A percentile compares a stretch with the other conserved stretches of the same genome.
Evolutionary conservation across 768 basidiomycete species (phyloP).

Genomic region (Lactarius trivialis): DNA sequence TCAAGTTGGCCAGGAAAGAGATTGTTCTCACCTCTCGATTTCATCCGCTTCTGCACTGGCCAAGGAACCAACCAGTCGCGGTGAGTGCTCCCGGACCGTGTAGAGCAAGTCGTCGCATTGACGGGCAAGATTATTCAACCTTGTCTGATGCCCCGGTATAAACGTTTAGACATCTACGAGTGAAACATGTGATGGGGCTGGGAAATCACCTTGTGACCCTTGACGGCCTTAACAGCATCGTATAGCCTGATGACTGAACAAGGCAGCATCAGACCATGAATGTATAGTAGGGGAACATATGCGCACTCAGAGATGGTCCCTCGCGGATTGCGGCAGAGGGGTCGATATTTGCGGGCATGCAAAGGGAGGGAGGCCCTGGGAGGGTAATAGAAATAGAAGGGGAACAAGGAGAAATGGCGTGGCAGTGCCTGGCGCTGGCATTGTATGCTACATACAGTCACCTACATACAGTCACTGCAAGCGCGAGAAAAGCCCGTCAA

Average conservation of each 20-base stretch:
- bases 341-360: not conserved
- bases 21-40: slow-evolving; percentile 2
- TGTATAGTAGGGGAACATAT: not conserved
- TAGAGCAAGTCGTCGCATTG: slow-evolving; percentile 3
- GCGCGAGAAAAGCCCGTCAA: slow-evolving; percentile 6
- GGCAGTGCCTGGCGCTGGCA: not conserved
- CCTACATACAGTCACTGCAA: not conserved
- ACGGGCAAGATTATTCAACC: not conserved
- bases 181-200: not conserved
- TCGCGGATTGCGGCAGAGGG: not conserved
- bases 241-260: slow-evolving; percentile 4
- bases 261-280: not conserved
- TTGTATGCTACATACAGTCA: not conserved
- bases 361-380: too few species aligned
- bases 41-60: slow-evolving; percentile 4
- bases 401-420: not conserved
- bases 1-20: not conserved
- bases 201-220: slow-evolving; percentile 4
- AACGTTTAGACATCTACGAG: not conserved
- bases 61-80: not conserved
- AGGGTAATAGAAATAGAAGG: not conserved
- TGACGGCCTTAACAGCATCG: slow-evolving; percentile 2
- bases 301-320: not conserved
- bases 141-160: not conserved
- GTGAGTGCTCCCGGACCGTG: slow-evolving; percentile 6